phyloP scores from a whole-genome alignment of 2,329 filamentous ascomycete genomes.

The Lachnellula cervina region DNA sequence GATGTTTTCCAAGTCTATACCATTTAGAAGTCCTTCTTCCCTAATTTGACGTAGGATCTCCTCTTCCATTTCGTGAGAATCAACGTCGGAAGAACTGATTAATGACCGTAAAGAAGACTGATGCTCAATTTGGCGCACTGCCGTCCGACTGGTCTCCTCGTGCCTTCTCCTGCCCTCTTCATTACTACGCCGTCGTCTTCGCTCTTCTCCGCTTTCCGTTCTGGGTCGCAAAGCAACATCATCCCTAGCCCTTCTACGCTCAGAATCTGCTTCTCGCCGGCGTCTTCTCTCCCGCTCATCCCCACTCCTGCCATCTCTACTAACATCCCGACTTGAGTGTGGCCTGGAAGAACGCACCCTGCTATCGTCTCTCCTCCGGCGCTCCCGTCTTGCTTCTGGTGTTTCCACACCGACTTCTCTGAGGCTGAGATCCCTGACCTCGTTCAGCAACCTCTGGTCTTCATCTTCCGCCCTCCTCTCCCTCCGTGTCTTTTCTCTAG shows the following conservation, averaged over 20 bases:
- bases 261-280: conserved; percentile 32
- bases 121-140: conserved; percentile 67
- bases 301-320: conserved; percentile 22
- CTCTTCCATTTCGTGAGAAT: conserved; percentile 73
- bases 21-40: conserved; percentile 81
- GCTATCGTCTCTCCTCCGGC: conserved; percentile 28
- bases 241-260: conserved; percentile 25
- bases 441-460: conserved; percentile 29
- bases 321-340: conserved; percentile 33
- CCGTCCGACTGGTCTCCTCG: conserved; percentile 24
- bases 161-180: conserved; percentile 24
- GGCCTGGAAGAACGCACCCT: conserved; percentile 23
- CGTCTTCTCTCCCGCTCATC: conserved; percentile 26
- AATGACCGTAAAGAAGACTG: conserved; percentile 84
- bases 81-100: conserved; percentile 73
- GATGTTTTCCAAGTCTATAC: conserved; percentile 82
- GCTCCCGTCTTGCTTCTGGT: conserved; percentile 24
- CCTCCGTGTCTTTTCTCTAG: conserved; percentile 46
- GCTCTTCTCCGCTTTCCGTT: conserved; percentile 17
- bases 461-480: conserved; percentile 47
- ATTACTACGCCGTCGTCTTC: conserved; percentile 23
- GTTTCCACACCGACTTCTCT: conserved; percentile 54
- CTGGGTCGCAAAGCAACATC: conserved; percentile 17
- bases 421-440: conserved; percentile 38
- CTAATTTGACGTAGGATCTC: conserved; percentile 88